A percentile compares a stretch with the other conserved stretches of the same genome.
phyloP scores from a whole-genome alignment of 805 yeast genomes.

The Cyberlindnera lachancei region DNA sequence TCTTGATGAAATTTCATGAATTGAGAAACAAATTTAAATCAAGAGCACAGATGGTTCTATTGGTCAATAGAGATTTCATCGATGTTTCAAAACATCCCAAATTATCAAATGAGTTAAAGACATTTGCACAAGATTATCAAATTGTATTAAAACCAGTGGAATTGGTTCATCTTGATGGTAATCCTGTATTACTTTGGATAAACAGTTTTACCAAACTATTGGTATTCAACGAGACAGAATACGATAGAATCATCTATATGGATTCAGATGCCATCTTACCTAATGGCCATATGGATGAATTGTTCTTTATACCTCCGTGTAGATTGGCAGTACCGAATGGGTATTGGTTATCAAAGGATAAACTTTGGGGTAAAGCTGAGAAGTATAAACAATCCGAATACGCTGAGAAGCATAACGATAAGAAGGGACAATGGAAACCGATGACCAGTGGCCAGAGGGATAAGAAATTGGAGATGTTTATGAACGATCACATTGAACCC shows the following conservation, averaged over 20 bases:
- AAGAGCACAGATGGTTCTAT: conserved; percentile 39
- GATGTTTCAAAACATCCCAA: conserved; percentile 12
- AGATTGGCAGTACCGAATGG: conserved; percentile 40
- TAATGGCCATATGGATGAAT: conserved; percentile 37
- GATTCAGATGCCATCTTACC: conserved; percentile 49
- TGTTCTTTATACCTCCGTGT: conserved; percentile 42
- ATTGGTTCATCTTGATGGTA: conserved; percentile 12
- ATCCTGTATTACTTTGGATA: conserved; percentile 31
- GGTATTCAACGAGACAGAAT: conserved; percentile 42
- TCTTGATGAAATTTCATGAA: conserved; percentile 39
- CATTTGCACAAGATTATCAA: conserved; percentile 7
- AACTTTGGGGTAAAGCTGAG: conserved; percentile 17
- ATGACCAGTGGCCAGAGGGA: conserved; percentile 16
- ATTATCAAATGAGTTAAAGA: conserved; percentile 7
- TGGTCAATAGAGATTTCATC: conserved; percentile 28
- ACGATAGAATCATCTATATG: conserved; percentile 45
- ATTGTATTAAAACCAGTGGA: conserved; percentile 14
- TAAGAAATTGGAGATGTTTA: conserved; percentile 7
- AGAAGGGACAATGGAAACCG: too few relatives aligned
- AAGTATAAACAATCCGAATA: conserved; percentile 14
- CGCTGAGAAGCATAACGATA: too few relatives aligned
- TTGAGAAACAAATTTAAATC: conserved; percentile 32
- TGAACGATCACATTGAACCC: conserved; percentile 3
- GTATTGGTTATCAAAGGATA: conserved; percentile 29
- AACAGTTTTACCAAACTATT: conserved; percentile 48